These are phyloP conservation scores for Saccharomyces mikatae DNA, from an alignment of 805 yeast species.

Conservation along the genomic window DNA sequence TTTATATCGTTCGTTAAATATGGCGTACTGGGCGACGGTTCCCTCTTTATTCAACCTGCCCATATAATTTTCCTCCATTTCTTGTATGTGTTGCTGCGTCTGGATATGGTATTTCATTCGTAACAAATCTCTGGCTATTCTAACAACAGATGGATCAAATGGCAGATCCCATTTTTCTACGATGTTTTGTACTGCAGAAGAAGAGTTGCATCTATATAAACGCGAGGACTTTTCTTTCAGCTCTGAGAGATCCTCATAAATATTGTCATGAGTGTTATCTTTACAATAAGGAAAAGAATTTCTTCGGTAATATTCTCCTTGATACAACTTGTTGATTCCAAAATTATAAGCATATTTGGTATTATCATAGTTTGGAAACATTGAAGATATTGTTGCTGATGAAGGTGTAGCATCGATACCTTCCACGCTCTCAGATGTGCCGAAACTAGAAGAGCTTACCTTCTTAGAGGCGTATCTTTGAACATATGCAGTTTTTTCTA, in stretches of 20 bases:
- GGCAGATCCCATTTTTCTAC: conserved; percentile 25
- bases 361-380: conserved; percentile 22
- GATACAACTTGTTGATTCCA: conserved; percentile 15
- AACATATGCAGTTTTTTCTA: conserved; percentile 7
- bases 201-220: conserved; percentile 18
- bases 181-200: conserved; percentile 20
- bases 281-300: conserved; percentile 18
- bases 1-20: conserved; percentile 1
- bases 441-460: conserved; percentile 1
- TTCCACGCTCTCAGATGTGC: conserved; percentile 8
- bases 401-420: conserved; percentile 11
- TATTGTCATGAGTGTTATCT: conserved; percentile 7
- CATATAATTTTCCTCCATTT: background rate
- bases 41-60: background rate
- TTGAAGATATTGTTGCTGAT: conserved; percentile 17
- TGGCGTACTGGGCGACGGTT: background rate
- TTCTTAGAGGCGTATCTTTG: background rate
- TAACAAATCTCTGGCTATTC: conserved; percentile 25
- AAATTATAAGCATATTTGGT: conserved; percentile 12
- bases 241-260: conserved; percentile 2
- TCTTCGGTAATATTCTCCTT: conserved; percentile 22
- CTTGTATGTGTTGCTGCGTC: conserved; percentile 6
- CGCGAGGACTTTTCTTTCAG: background rate
- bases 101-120: conserved; percentile 9
- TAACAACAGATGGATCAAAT: conserved; percentile 26